phyloP scores from a whole-genome alignment of 192 early-diverging fungal species.

The Coemansia sp. region DNA sequence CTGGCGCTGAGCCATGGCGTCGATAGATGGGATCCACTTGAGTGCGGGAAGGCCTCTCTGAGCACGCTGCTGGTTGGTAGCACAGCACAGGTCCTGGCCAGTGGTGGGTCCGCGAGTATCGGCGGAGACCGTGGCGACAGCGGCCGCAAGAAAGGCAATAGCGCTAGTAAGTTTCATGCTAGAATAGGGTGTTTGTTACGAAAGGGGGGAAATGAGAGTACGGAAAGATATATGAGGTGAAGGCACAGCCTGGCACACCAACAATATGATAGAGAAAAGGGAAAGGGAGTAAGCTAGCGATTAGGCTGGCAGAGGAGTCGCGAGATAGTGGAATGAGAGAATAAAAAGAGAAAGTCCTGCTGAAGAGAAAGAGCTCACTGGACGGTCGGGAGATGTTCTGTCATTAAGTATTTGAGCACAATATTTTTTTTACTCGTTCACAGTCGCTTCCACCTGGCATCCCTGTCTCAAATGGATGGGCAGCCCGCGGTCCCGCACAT shows the following conservation, averaged over 20 bases:
- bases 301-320: constrained; percentile 4
- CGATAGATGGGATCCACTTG: constrained; percentile 38
- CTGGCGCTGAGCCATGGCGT: constrained; percentile 31
- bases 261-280: constrained; percentile 1
- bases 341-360: constrained; percentile 10
- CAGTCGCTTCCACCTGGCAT: not conserved
- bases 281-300: not conserved
- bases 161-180: constrained; percentile 47
- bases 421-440: not conserved
- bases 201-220: not conserved
- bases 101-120: constrained; percentile 22
- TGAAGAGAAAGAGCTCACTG: constrained; percentile 11
- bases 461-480: not conserved
- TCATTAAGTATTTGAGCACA: constrained; percentile 5
- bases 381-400: not conserved
- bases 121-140: constrained; percentile 19
- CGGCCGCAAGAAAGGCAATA: constrained; percentile 25
- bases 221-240: constrained; percentile 10
- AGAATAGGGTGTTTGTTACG: not conserved
- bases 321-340: constrained; percentile 8
- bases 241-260: constrained; percentile 46
- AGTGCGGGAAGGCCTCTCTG: constrained; percentile 13
- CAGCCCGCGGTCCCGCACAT: constrained; percentile 5
- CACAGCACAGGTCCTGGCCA: constrained; percentile 53
- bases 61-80: constrained; percentile 43